Base-by-base conservation (phyloP, 805 yeast genomes). In the Zygotorulaspora sp. region DNA sequence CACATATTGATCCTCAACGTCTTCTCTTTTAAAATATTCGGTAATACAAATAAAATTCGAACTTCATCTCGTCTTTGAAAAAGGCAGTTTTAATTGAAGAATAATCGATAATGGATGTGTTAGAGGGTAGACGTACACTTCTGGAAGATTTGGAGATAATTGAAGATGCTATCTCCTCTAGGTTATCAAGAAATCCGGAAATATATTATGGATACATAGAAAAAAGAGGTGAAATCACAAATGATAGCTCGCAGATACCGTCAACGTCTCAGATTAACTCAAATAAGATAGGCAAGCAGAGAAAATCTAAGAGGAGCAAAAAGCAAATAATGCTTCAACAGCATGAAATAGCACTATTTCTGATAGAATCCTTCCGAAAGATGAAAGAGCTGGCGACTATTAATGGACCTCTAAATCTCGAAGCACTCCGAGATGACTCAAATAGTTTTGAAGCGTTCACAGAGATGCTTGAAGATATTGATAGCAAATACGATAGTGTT, bases 131-230 rank as follows among this genome's bases (percentile, higher is more conserved):
- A 25, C 53, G 80, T 34, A 38, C 48, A 3, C 39, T 62, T 1
- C 41, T 76, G 6, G 87, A 80, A 50, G 92, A 83, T 53, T 58
- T 84, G 13, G 95, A 89, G 45, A 62, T 75, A 2, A 71, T 90
- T 3, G 94, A 89, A 50, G 51, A 62, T 19, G 86, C 86, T 0
- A 68, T 87, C 0, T 60, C 81, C 0, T 72, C 71, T 32, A 65
- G 97, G 36, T 62, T 87, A 3, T 65, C 68, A 35, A 53, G 78
- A 40, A 81, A 83, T 50, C 88, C 90, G 0, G 67, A 63, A 12
- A 42, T 84, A 2, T 68, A 74, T 26, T 70, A 68, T 2, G 56
- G 53, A 5, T 56, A 47, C 31, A 21, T 52, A 23, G 17, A 29
- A 18, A 35, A 34, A 15, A 35, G 43, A 26, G 36, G 33, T 6